Base-by-base conservation (phyloP, 495 filamentous ascomycete genomes). In the Penicillium psychrofluorescens region DNA sequence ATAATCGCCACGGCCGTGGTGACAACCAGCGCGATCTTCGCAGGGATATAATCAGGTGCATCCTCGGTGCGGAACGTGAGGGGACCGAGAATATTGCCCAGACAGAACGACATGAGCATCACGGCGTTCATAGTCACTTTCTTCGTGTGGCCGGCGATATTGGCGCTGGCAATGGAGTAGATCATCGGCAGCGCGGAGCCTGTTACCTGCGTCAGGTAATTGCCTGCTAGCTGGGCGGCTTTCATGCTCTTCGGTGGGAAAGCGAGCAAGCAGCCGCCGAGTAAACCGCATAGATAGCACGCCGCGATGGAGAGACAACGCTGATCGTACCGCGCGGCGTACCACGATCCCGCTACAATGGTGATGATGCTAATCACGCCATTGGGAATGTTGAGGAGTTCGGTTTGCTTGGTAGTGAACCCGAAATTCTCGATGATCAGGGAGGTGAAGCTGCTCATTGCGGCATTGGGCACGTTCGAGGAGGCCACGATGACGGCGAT, bases 351-450 rank as follows among this genome's bases (percentile, higher is more conserved):
- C 13, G 64, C 36, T 0, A 86, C 44, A n/a, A 79, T 80, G 43
- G 73, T 71, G 12, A 67, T 32, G 35, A 80, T 75, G 44, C 73
- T 75, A 35, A 85, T 64, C 2, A 72, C 63, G 1, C 82, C 82
- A 32, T 77, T 80, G 2, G 81, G 80, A 44, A 79, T 80, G 41
- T 81, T 83, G 10, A 85, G 71, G 4, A 85, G 72, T 13, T 77
- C 76, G 1, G 80, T 66, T 14, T 71, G 44, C 28, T 72, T 68
- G 7, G 75, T 62, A n/a, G 56, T 68, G 48, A 79, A 85, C 10
- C 77, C 76, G 45, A 83, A 73, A 29, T 66, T 72, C 34, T 63
- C 62, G 54, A 85, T 82, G 11, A 84, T 61, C 11, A 72, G 72
- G 14, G 56, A 52, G 5, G 56, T 59, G 48, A 61, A 64, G 44